Conservation (phyloP, 2,329 filamentous ascomycete species). For the Penicillium freii region DNA sequence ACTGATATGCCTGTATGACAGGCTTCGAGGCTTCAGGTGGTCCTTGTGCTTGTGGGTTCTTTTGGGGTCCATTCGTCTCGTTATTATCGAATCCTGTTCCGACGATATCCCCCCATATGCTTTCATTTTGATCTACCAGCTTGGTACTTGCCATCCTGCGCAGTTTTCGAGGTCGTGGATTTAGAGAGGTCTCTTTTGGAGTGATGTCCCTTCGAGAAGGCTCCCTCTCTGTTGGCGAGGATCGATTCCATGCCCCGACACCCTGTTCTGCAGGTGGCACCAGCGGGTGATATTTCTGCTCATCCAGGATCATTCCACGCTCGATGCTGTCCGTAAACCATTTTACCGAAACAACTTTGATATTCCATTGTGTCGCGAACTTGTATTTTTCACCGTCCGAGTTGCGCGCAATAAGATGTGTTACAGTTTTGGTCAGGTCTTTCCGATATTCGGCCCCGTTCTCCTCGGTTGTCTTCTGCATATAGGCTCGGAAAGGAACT, state of each 20-base stretch:
- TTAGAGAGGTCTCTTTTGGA: conserved; percentile 47
- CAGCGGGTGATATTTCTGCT: conserved; percentile 75
- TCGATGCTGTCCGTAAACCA: conserved; percentile 84
- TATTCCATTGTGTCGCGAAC: conserved; percentile 78
- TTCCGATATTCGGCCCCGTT: conserved; percentile 84
- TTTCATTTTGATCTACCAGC: conserved; percentile 73
- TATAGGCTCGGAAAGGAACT: conserved; percentile 66
- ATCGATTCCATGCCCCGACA: conserved; percentile 68
- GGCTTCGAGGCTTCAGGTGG: conserved; percentile 16
- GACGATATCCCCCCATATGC: conserved; percentile 88
- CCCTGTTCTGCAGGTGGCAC: conserved; percentile 71
- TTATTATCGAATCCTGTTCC: conserved; percentile 43
- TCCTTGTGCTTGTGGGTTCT: conserved; percentile 24
- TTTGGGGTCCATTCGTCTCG: conserved; percentile 26
- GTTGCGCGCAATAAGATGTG: conserved; percentile 77
- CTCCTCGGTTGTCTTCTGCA: conserved; percentile 64
- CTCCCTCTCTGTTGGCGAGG: conserved; percentile 28
- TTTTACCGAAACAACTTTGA: conserved; percentile 74
- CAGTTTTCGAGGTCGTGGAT: conserved; percentile 72
- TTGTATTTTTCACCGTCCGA: conserved; percentile 87
- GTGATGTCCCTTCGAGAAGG: conserved; percentile 20
- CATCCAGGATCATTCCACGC: conserved; percentile 87
- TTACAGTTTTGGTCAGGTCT: conserved; percentile 81
- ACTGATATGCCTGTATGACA: conserved; percentile 35
- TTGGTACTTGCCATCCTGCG: conserved; percentile 84